These are phyloP conservation scores for Pyrus hybrid DNA, from an alignment of 331 rosid genomes.

Conservation along the genomic window DNA sequence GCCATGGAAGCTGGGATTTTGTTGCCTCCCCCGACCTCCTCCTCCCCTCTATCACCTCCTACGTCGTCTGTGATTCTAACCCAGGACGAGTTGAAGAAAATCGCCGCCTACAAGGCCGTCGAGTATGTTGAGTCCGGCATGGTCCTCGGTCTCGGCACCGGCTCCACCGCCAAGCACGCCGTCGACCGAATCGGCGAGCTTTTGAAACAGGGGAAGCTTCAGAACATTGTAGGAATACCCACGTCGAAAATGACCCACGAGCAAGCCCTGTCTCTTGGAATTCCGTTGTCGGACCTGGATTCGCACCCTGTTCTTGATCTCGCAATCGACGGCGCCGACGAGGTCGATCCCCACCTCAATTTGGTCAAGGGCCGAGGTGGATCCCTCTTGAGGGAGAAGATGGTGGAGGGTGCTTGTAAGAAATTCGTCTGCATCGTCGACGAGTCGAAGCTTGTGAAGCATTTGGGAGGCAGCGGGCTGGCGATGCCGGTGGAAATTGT, in stretches of 20 bases:
- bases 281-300: constrained; percentile 74
- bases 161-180: constrained; percentile 89
- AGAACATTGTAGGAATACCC: constrained; percentile 63
- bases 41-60: constrained; percentile 10
- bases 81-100: constrained; percentile 83
- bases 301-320: constrained; percentile 67
- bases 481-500: constrained; percentile 92
- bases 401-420: constrained; percentile 74
- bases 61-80: constrained; percentile 38
- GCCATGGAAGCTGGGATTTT: constrained; percentile 55
- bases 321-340: constrained; percentile 85
- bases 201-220: constrained; percentile 55
- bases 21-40: constrained; percentile 34
- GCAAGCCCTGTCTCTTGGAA: constrained; percentile 63
- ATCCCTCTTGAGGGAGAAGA: constrained; percentile 71
- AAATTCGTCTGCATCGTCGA: constrained; percentile 73
- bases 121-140: constrained; percentile 87
- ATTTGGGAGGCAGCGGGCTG: constrained; percentile 66
- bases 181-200: constrained; percentile 82
- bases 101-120: constrained; percentile 93
- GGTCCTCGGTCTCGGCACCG: constrained; percentile 94
- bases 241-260: constrained; percentile 70
- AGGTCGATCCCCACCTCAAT: constrained; percentile 71
- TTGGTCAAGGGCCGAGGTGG: constrained; percentile 96
- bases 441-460: constrained; percentile 59